Conservation (phyloP, 306 rosid species). For the Quercus suber region DNA sequence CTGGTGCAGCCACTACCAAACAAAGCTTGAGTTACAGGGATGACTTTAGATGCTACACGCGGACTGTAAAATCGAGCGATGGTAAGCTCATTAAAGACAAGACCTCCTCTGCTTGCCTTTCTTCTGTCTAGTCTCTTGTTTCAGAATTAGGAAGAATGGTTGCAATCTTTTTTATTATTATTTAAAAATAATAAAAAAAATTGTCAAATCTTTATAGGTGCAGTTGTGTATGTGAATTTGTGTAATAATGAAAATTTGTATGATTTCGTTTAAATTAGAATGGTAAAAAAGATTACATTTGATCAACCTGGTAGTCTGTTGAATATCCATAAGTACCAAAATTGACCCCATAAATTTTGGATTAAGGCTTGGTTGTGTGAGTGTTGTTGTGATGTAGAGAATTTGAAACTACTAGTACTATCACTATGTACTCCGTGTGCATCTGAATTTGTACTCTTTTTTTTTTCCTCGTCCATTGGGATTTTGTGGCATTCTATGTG, state of each 20-base stretch:
- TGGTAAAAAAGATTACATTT: too few relatives aligned
- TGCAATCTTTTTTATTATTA: background rate
- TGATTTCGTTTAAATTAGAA: too few relatives aligned
- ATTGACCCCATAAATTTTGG: too few relatives aligned
- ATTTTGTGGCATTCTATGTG: too few relatives aligned
- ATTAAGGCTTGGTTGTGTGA: too few relatives aligned
- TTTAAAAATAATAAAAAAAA: too few relatives aligned
- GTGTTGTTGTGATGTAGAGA: background rate
- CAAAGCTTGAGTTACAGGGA: conserved; percentile 43
- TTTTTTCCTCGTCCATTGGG: too few relatives aligned
- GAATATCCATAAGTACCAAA: too few relatives aligned
- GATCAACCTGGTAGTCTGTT: too few relatives aligned
- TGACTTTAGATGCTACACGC: conserved; percentile 36
- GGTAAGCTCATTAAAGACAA: conserved; percentile 41
- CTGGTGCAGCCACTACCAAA: conserved; percentile 48
- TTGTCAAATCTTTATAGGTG: background rate
- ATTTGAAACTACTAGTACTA: background rate
- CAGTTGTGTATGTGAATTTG: background rate
- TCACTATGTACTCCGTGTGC: background rate
- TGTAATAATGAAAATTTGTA: background rate
- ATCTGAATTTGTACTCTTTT: background rate
- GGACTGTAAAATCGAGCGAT: conserved; percentile 32
- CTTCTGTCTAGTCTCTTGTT: conserved; percentile 16
- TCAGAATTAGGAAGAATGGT: background rate
- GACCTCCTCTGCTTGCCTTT: conserved; percentile 33